Percentiles rank a stretch among this genome's conserved stretches.
Evolutionary conservation across 225 moss, liverwort and hornwort species (phyloP).

Genomic region (Lunularia cruciata): DNA sequence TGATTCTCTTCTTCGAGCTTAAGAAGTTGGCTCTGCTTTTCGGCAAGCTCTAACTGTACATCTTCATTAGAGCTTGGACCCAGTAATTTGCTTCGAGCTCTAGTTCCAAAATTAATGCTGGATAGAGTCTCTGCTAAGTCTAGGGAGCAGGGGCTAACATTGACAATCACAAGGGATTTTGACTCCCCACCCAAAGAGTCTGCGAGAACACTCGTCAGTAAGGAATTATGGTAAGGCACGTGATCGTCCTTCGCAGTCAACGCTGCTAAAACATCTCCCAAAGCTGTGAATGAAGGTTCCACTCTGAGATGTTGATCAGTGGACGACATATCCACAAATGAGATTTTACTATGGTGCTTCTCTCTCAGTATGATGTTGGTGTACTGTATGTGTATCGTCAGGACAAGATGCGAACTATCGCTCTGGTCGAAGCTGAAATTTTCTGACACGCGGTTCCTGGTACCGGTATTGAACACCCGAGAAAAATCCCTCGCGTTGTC

Average conservation of each 20-base stretch:
- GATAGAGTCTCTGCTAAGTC: constrained; percentile 82
- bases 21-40: constrained; percentile 61
- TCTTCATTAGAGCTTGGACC: constrained; percentile 56
- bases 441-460: constrained; percentile 73
- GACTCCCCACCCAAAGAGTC: constrained; percentile 92
- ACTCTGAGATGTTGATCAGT: constrained; percentile 80
- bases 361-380: constrained; percentile 71
- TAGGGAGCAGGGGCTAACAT: constrained; percentile 62
- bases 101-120: constrained; percentile 68
- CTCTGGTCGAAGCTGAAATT: constrained; percentile 56
- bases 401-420: constrained; percentile 72
- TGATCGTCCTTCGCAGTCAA: constrained; percentile 75
- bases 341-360: constrained; percentile 86
- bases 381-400: constrained; percentile 85
- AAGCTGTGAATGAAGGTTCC: constrained; percentile 78
- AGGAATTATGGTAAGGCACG: constrained; percentile 78
- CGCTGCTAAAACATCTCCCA: constrained; percentile 86
- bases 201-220: constrained; percentile 79
- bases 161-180: constrained; percentile 79
- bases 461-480: constrained; percentile 64
- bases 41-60: constrained; percentile 56
- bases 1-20: constrained; percentile 74
- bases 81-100: constrained; percentile 65
- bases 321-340: constrained; percentile 90
- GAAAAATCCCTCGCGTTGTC: constrained; percentile 74